Base-by-base conservation (phyloP, 108 stramenopile species). In the Nitzschia sp. region DNA sequence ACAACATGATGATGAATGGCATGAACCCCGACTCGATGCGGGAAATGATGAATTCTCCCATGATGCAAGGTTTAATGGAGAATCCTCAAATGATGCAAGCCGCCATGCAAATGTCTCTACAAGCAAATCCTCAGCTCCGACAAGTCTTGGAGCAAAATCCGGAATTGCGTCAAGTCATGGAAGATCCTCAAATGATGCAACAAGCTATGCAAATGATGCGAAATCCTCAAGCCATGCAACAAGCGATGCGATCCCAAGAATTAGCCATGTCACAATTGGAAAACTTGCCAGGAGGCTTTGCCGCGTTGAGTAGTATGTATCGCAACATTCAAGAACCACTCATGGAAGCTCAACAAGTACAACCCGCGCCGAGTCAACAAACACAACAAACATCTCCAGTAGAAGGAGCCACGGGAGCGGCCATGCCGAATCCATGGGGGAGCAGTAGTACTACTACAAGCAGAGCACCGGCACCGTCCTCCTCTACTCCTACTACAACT, bases 361-460 rank as follows among this genome's bases (percentile, higher is more conserved):
- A 3, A 35, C 23, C 23, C 45, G 35, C 1, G 23, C 30, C 29
- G 45, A 19, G 46, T 31, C 1, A 28, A 23, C 21, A 35, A 27
- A 55, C 42, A 15, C 42, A 28, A 21, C 47, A 62, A 19, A 3
- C 47, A 0, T 35, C 61, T 0, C 6, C 46, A 11, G 56, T 27
- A 35, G 72, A 76, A 68, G 92, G 86, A 53, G 91, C 90, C 28
- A 76, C 82, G 48, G 92, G 79, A 68, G 66, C 81, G 36, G 94
- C 98, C 69, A 86, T 98, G 82, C 97, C 98, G 23, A 98, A 98
- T 88, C 98, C 98, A 9, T 96, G 95, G 95, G 91, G 89, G 32
- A 47, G 70, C 4, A 6, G 28, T 47, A 56, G 60, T 31, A 34
- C 33, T 60, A 21, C 63, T 6, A n/a, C n/a, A n/a, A n/a, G n/a